Base-by-base conservation (phyloP, 208 protist species). In the Leishmania arabica region DNA sequence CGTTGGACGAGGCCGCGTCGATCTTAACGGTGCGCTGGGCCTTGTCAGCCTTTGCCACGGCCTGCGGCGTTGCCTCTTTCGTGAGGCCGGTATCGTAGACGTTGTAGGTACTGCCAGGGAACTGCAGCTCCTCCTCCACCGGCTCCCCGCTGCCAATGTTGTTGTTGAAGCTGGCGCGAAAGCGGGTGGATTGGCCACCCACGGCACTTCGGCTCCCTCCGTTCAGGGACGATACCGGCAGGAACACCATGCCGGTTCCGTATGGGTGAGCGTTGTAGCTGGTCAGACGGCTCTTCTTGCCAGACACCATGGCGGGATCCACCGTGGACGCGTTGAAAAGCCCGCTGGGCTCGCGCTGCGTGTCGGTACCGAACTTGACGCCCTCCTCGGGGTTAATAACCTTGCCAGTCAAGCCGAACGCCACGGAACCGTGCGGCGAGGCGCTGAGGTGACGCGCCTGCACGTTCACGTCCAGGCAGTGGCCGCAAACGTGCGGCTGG, bases 91-190 rank as follows among this genome's bases (percentile, higher is more conserved):
- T 74, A 79, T 88, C 84, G 82, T 96, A 92, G 47, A 91, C 89
- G 79, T 96, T 96, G 85, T 96, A 90, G 9, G 92, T 96, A 80
- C 92, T 94, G 72, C 92, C 92, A 6, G 91, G 91, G 76, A 94
- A 96, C 84, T 95, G 92, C 81, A 91, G 77, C 19, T 86, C 90
- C 45, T 72, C 68, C 76, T 92, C 84, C 27, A 86, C 86, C 37
- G 88, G 37, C 78, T 92, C 84, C 49, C 86, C 79, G 47, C 76
- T 40, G 54, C 62, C 79, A 58, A 92, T 85, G 85, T 92, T 94
- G 84, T 93, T 93, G 83, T 91, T 93, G 86, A 91, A 91, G 75
- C 66, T 85, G 45, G 87, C 79, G 31, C 83, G 79, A 62, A 89
- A 84, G 34, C 78, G 77, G 8, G 78, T 42, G 24, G 84, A 84